Evolutionary conservation across 2,329 filamentous ascomycete species (phyloP).

Genomic region (Aaosphaeria arxii): DNA sequence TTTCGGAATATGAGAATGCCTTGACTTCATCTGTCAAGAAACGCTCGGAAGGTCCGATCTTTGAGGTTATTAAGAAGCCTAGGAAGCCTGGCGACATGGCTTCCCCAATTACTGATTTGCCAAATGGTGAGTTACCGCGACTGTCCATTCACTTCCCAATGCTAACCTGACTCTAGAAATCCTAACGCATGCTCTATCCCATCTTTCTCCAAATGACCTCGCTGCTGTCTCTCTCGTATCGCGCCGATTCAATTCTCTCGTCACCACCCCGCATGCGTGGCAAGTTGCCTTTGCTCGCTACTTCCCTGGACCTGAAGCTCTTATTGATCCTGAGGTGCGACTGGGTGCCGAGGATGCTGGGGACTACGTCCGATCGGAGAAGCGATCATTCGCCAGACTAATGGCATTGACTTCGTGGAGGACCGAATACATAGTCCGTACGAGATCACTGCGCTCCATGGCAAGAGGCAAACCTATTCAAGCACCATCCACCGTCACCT

Average conservation of each 20-base stretch:
- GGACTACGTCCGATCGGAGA: conserved; percentile 63
- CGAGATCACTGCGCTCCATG: conserved; percentile 76
- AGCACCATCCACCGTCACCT: conserved; percentile 50
- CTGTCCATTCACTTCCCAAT: conserved; percentile 1
- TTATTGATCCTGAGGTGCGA: conserved; percentile 41
- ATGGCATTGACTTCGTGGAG: conserved; percentile 88
- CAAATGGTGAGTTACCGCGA: conserved; percentile 67
- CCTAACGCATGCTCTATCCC: conserved; percentile 84
- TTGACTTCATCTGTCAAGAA: conserved; percentile 37
- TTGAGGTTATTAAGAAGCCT: conserved; percentile 51
- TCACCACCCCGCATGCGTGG: conserved; percentile 92
- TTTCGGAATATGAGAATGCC: conserved; percentile 56
- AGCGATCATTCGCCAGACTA: conserved; percentile 77
- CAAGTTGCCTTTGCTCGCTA: conserved; percentile 86
- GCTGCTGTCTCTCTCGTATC: conserved; percentile 81
- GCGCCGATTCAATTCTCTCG: conserved; percentile 78
- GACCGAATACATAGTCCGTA: conserved; percentile 90
- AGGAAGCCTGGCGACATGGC: conserved; percentile 44
- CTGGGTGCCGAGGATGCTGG: conserved; percentile 42
- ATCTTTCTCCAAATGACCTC: conserved; percentile 82
- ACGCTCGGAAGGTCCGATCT: conserved; percentile 43
- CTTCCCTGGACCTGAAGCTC: conserved; percentile 72
- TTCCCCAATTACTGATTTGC: conserved; percentile 59
- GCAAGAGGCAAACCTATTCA: conserved; percentile 74
- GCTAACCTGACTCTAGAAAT: conserved; percentile 62